Conservation (phyloP, 768 basidiomycete genomes). For the Asterophora lycoperdoides region DNA sequence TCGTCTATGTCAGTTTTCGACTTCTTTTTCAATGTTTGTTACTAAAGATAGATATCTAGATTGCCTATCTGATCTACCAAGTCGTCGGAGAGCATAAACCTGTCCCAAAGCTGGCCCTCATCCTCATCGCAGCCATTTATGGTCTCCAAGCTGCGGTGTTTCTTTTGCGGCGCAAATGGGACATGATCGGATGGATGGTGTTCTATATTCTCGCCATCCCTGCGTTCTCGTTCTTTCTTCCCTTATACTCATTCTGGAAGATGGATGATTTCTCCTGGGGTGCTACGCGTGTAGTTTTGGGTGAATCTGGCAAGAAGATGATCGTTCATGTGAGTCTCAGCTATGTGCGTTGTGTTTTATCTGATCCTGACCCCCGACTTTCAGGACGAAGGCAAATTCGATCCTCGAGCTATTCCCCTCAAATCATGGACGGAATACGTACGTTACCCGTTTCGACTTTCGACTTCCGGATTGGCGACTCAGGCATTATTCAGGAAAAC, state of each 20-base stretch:
- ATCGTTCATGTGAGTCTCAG: slow-evolving; percentile 75
- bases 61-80: slow-evolving; percentile 83
- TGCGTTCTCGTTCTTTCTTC: slow-evolving; percentile 88
- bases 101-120: slow-evolving; percentile 77
- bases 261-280: slow-evolving; percentile 99
- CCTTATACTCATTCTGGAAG: slow-evolving; percentile 93
- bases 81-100: slow-evolving; percentile 60
- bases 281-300: slow-evolving; percentile 85
- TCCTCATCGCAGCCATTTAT: slow-evolving; percentile 94
- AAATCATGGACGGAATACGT: slow-evolving; percentile 98
- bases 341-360: neutral
- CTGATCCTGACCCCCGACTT: slow-evolving; percentile 5
- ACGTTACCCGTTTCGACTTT: slow-evolving; percentile 20
- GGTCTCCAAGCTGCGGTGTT: slow-evolving; percentile 93
- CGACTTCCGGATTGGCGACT: neutral
- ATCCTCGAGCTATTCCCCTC: slow-evolving; percentile 87
- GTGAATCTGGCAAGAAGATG: slow-evolving; percentile 93
- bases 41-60: slow-evolving; percentile 40
- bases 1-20: slow-evolving; percentile 70
- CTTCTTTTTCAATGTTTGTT: slow-evolving; percentile 6
- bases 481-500: slow-evolving; percentile 57
- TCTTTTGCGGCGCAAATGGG: slow-evolving; percentile 91
- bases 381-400: slow-evolving; percentile 97
- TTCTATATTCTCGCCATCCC: slow-evolving; percentile 97
- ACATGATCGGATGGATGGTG: slow-evolving; percentile 97